Base-by-base conservation (phyloP, 139 green algal species). In the Tetraselmis chui region DNA sequence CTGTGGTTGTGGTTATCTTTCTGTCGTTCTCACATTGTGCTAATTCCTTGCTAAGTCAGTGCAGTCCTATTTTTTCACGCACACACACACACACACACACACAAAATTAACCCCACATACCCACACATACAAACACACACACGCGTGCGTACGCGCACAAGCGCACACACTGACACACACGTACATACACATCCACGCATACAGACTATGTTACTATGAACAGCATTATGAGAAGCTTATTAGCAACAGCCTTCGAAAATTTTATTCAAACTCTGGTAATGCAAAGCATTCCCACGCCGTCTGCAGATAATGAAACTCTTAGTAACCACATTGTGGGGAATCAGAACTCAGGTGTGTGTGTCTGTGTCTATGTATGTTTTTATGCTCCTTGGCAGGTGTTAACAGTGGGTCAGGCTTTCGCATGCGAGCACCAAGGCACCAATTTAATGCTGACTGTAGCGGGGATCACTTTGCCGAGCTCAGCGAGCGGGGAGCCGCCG, bases 391-490 rank as follows among this genome's bases (percentile, higher is more conserved):
- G 81, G n/a, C 88, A 97, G 91, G 83, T 98, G 1, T 90, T 98
- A 1, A 89, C 88, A 0, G 79, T 89, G 0, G 85, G 88, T 1
- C 96, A 99, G 86, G 86, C 93, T 59, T n/a, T 96, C 0, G 90
- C 91, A 0, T 98, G 98, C 84, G 96, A 99, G 82, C 94, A 92
- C 79, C 89, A 94, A 59, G 93, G 92, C 28, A 87, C 77, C 80
- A 98, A 97, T 86, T 97, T 92, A 80, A 79, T 92, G 76, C 83
- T 97, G 11, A 89, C 75, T 0, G 83, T 98, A 18, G 45, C 45
- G 45, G 45, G 45, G 11, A 87, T 76, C 24, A 87, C 83, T 59
- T 77, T 97, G 22, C 24, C 88, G 58, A 79, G 87, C 23, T 85
- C 87, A 27, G 83, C 80, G 45, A 76, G 31, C 25, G 77, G 80